Evolutionary conservation across 2,329 filamentous ascomycete genomes (phyloP), one percentile per base, ranked within the genome.

Genomic region (Alternaria viburni): DNA sequence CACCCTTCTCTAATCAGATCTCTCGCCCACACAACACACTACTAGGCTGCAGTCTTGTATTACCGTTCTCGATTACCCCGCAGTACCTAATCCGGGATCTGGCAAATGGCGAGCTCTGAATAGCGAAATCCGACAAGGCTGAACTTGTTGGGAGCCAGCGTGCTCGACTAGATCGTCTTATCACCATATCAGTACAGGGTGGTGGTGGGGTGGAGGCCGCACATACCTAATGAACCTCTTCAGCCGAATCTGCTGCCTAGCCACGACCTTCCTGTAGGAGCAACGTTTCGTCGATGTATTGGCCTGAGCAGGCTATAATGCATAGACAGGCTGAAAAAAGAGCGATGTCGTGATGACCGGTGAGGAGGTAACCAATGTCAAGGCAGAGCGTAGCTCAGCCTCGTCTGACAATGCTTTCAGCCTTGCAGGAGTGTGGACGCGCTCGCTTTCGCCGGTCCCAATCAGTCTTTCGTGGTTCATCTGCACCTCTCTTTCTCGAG

Each of bases 291-390:
- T 47, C 46, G 19, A 36, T 15, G 32, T 52, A 67, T 67, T 69
- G 66, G 67, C 32, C 47, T 23, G 25, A 58, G 8, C 28, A 56
- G 32, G 44, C 52, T 54, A 44, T 11, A 7, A 21, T 51, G 56
- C 52, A 57, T 55, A 36, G 9, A 50, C 12, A 8, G 23, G 55
- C 54, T 64, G 45, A 45, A 21, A 54, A 55, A 23, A 57, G 47
- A n/a, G 41, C 25, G 51, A 58, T 57, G 41, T 49, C 17, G 58
- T 26, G 60, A 56, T 52, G 55, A 66, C 67, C 69, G 69, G 68
- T 73, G 61, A 71, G 51, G 26, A 46, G 32, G 19, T 45, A 50
- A 19, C 60, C 59, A 69, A 67, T 67, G 52, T 23, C 41, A 54
- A 28, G 12, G 43, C 49, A 61, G 21, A 45, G 46, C n/a, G 23